Conservation (phyloP, 1,139 yeast species). For the Kurtzmaniella quercitrusa region DNA sequence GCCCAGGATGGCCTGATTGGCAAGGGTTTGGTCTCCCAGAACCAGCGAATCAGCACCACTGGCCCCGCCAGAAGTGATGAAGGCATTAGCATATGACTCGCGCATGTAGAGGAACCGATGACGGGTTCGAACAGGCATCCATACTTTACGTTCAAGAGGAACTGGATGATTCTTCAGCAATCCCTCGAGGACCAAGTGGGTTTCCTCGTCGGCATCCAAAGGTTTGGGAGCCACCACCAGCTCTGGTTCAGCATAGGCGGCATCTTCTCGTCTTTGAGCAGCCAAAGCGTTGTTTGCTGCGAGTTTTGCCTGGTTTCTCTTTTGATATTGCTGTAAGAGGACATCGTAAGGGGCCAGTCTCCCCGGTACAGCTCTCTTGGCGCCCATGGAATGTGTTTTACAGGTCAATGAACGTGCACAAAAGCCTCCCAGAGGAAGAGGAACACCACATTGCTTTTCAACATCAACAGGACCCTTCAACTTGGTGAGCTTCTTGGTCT, state of each 20-base stretch:
- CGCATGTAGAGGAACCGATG: constrained; percentile 76
- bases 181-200: constrained; percentile 91
- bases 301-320: constrained; percentile 84
- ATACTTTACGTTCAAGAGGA: constrained; percentile 74
- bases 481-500: constrained; percentile 51
- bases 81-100: constrained; percentile 69
- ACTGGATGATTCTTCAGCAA: constrained; percentile 73
- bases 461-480: constrained; percentile 86
- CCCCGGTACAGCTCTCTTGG: constrained; percentile 91
- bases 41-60: constrained; percentile 15
- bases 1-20: constrained; percentile 48
- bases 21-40: constrained; percentile 37
- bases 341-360: constrained; percentile 90
- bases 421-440: constrained; percentile 83
- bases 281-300: constrained; percentile 80
- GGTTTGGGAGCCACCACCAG: constrained; percentile 21
- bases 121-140: constrained; percentile 68
- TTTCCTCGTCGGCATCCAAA: constrained; percentile 82
- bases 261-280: constrained; percentile 44
- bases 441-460: constrained; percentile 95
- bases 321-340: constrained; percentile 82
- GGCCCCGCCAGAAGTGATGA: constrained; percentile 34
- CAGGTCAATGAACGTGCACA: constrained; percentile 96
- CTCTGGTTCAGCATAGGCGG: constrained; percentile 32
- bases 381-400: constrained; percentile 98